Base-by-base conservation (phyloP, 140 eudicot genomes). In the Erigeron philadelphicus region DNA sequence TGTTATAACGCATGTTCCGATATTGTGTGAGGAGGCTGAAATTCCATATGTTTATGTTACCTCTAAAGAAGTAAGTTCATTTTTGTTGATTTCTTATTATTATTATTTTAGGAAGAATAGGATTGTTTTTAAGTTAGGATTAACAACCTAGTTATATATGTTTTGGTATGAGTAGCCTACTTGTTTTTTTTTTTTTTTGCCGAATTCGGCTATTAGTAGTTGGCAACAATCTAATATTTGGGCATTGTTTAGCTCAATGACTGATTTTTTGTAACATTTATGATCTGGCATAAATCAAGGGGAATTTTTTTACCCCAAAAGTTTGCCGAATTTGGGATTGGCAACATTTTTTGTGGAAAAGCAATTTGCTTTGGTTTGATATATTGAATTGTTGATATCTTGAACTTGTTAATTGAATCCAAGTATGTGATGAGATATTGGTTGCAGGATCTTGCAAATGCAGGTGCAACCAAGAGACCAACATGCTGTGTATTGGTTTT, bases 381-480 rank as follows among this genome's bases (percentile, higher is more conserved):
- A 64, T n/a, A n/a, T n/a, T n/a, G n/a, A n/a, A n/a, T n/a, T n/a
- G n/a, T n/a, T n/a, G n/a, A 11, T 21, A 66, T 25, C 59, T 8
- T 48, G 9, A 66, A 4, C 17, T 55, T 21, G 53, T 47, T 52
- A 31, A 48, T 35, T 25, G 9, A 12, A 23, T 23, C n/a, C 11
- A 31, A 56, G 16, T 58, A 3, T 59, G 1, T 31, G 64, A 11
- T 13, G 10, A 43, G 45, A 16, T 11, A 64, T 45, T 50, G 47
- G 59, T 76, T 82, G 76, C 87, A 93, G 98, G 98, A 93, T 72
- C 95, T 93, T 45, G 98, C 98, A 9, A 93, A 85, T 87, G 96
- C 95, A 3, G 95, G 95, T 46, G 82, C 97, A 5, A 93, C 99
- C 41, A 93, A 89, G 90, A 84, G 99, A 80, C 99, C 99, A 50